phyloP scores from a whole-genome alignment of 257 asterid species.

The Agastache rugosa region DNA sequence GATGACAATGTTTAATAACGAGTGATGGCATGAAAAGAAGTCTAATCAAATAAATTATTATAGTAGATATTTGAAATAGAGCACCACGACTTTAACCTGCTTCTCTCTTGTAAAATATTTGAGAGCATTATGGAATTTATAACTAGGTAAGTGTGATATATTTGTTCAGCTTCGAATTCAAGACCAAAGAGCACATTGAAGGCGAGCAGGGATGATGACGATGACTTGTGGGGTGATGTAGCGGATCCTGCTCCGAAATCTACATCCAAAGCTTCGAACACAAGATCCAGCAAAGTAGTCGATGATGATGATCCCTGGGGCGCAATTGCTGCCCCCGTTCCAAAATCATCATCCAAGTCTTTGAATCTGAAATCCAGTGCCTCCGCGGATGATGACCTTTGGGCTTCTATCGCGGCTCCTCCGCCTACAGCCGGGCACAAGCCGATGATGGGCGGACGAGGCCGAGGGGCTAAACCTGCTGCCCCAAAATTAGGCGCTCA shows the following conservation, averaged over 20 bases:
- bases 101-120: not conserved
- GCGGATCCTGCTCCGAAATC: not conserved
- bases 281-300: conserved; percentile 49
- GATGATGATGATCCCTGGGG: conserved; percentile 79
- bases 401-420: conserved; percentile 94
- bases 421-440: conserved; percentile 71
- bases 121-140: conserved; percentile 10
- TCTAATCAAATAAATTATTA: conserved; percentile 18
- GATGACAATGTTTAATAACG: not conserved
- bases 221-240: conserved; percentile 69
- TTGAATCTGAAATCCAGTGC: conserved; percentile 51
- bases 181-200: conserved; percentile 56
- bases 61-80: conserved; percentile 2
- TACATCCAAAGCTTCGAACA: conserved; percentile 31
- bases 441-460: conserved; percentile 68
- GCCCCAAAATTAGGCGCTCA: conserved; percentile 85
- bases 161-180: conserved; percentile 61
- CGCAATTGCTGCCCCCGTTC: conserved; percentile 66
- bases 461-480: conserved; percentile 70
- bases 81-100: not conserved
- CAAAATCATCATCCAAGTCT: conserved; percentile 58
- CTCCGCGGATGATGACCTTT: conserved; percentile 70
- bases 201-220: conserved; percentile 60
- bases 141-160: conserved; percentile 32
- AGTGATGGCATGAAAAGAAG: conserved; percentile 7